These are phyloP conservation scores for Schizophyllum amplum DNA, from an alignment of 1,284 basidiomycete species.

Conservation along the genomic window DNA sequence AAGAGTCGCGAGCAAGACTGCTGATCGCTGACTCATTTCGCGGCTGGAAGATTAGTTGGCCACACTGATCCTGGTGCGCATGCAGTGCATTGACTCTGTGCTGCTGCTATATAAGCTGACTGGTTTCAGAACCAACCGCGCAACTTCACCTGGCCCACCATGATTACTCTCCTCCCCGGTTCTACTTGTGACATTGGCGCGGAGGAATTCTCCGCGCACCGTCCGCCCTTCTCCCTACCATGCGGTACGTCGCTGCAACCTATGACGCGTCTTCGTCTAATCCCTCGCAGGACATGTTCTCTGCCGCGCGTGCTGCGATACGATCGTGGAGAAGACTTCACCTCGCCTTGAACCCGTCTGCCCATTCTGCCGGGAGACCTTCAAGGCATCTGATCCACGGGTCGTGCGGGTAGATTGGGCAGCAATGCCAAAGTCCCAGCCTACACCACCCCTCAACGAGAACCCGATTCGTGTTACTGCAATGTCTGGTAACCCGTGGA, in stretches of 20 bases:
- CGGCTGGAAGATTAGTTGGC: not conserved
- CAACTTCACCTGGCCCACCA: conserved; percentile 30
- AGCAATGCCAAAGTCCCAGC: conserved; percentile 54
- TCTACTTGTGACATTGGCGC: conserved; percentile 81
- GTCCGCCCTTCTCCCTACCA: conserved; percentile 33
- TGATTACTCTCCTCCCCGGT: conserved; percentile 72
- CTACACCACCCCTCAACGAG: conserved; percentile 42
- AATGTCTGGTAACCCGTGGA: conserved; percentile 13
- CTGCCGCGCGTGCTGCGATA: conserved; percentile 64
- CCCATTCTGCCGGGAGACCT: conserved; percentile 73
- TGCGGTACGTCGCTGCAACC: not conserved
- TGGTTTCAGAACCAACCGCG: not conserved
- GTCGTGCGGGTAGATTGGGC: conserved; percentile 70
- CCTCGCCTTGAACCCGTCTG: conserved; percentile 58
- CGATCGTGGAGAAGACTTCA: conserved; percentile 70
- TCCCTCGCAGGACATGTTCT: conserved; percentile 58
- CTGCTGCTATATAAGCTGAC: not conserved
- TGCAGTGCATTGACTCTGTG: not conserved
- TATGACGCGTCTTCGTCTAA: not conserved
- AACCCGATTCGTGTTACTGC: conserved; percentile 33
- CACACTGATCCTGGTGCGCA: not conserved
- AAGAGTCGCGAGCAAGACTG: not conserved
- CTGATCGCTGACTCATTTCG: not conserved
- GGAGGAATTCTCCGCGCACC: conserved; percentile 68
- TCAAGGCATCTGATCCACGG: conserved; percentile 55